Evolutionary conservation across 306 rosid genomes (phyloP).

Genomic region (Fagus crenata): DNA sequence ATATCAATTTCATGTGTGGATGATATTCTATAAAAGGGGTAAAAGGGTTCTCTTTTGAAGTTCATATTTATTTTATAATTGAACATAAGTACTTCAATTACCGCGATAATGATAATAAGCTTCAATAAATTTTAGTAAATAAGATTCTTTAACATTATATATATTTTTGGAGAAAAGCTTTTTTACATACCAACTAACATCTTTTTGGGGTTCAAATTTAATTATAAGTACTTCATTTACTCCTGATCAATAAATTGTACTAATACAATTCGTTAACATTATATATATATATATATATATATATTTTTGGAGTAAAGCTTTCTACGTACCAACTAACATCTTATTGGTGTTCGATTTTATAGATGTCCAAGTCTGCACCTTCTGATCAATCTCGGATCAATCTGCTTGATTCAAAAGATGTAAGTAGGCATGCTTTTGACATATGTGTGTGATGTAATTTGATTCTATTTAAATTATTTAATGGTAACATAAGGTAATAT

Average conservation of each 20-base stretch:
- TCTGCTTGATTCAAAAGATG: constrained; percentile 94
- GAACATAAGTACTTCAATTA: not conserved
- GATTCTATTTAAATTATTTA: not conserved
- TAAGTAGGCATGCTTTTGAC: constrained; percentile 36
- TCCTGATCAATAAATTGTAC: not conserved
- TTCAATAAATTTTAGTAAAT: not conserved
- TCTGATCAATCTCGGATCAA: constrained; percentile 96
- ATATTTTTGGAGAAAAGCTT: too few relatives aligned
- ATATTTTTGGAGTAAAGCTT: not conserved
- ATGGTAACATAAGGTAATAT: not conserved
- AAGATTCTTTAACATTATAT: not conserved
- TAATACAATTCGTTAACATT: not conserved
- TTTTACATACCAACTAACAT: too few relatives aligned
- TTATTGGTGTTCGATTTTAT: constrained; percentile 36
- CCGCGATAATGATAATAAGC: not conserved
- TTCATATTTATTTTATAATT: not conserved
- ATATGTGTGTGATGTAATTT: not conserved
- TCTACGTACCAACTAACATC: constrained; percentile 18
- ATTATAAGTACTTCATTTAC: not conserved
- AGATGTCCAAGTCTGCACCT: constrained; percentile 99
- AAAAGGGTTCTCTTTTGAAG: not conserved
- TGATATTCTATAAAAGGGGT: not conserved
- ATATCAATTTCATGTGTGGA: not conserved
- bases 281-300: not conserved
- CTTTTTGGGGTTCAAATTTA: constrained; percentile 27